These are phyloP conservation scores for Cutaneotrichosporon cutaneum DNA, from an alignment of 1,284 basidiomycete species.

Conservation along the genomic window DNA sequence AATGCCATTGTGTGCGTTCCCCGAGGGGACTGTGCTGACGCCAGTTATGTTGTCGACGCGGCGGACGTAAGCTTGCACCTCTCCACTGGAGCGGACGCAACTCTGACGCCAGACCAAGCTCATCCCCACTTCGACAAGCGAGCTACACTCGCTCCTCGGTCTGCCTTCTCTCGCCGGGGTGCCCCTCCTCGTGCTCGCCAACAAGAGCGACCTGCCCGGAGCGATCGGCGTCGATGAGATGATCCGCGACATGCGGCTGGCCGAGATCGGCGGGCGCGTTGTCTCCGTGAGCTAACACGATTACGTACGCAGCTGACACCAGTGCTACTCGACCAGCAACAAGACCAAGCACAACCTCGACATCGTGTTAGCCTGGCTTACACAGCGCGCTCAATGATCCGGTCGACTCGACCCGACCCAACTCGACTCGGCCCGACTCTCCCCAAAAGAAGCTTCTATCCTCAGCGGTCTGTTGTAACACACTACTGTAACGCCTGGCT, in stretches of 20 bases:
- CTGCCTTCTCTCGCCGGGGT: slow-evolving; percentile 73
- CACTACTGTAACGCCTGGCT: neutral
- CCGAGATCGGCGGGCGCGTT: slow-evolving; percentile 76
- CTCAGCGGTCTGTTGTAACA: neutral
- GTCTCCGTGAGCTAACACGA: slow-evolving; percentile 70
- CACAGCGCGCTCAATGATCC: slow-evolving; percentile 36
- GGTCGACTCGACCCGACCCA: neutral
- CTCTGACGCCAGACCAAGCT: slow-evolving; percentile 62
- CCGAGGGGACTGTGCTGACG: slow-evolving; percentile 18
- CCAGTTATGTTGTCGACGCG: slow-evolving; percentile 87
- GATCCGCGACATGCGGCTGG: slow-evolving; percentile 74
- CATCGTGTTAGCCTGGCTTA: slow-evolving; percentile 56
- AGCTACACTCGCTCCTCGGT: slow-evolving; percentile 80
- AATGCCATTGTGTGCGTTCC: slow-evolving; percentile 83
- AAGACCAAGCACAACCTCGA: slow-evolving; percentile 86
- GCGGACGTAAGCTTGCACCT: slow-evolving; percentile 63
- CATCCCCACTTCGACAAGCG: slow-evolving; percentile 82
- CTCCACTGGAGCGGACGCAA: neutral
- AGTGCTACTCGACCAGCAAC: slow-evolving; percentile 63
- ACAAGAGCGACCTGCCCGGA: slow-evolving; percentile 86
- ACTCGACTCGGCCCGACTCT: neutral
- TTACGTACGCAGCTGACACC: slow-evolving; percentile 5
- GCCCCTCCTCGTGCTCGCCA: slow-evolving; percentile 87
- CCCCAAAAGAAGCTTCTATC: neutral
- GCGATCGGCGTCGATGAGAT: slow-evolving; percentile 82